Conservation (phyloP, 805 yeast genomes). For the Tetrapisispora pingtungensis region DNA sequence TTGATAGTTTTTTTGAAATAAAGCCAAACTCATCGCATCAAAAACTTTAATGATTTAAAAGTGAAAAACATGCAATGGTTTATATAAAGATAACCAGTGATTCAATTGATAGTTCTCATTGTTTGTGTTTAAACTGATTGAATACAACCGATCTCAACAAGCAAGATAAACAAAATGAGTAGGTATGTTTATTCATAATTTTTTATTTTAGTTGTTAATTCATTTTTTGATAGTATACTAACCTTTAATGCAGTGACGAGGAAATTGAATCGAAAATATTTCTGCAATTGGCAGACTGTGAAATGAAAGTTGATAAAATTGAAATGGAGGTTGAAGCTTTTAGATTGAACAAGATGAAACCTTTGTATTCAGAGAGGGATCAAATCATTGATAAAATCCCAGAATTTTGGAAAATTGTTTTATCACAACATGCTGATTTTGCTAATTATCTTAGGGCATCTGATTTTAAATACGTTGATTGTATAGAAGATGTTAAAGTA, state of each 20-base stretch:
- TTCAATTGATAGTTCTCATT: no score
- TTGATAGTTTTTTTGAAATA: no score
- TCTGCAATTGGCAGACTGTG: conserved; percentile 42
- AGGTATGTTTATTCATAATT: neutral
- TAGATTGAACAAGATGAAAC: conserved; percentile 43
- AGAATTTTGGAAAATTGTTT: conserved; percentile 77
- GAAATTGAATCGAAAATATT: conserved; percentile 8
- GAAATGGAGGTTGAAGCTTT: conserved; percentile 50
- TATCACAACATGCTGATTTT: conserved; percentile 77
- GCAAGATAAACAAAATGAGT: neutral
- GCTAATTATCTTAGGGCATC: conserved; percentile 68
- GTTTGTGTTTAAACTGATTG: no score
- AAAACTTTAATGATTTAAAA: no score
- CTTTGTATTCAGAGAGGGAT: conserved; percentile 51
- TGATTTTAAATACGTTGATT: conserved; percentile 68
- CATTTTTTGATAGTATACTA: neutral
- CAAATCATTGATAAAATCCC: conserved; percentile 45
- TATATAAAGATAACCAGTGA: no score
- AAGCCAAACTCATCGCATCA: no score
- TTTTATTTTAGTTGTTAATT: neutral
- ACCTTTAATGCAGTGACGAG: neutral
- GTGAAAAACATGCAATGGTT: no score
- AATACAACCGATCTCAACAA: no score
- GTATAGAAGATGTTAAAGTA: conserved; percentile 53
- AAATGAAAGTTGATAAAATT: conserved; percentile 46